Evolutionary conservation across 805 yeast genomes (phyloP).

Genomic region (Candida caryicola): DNA sequence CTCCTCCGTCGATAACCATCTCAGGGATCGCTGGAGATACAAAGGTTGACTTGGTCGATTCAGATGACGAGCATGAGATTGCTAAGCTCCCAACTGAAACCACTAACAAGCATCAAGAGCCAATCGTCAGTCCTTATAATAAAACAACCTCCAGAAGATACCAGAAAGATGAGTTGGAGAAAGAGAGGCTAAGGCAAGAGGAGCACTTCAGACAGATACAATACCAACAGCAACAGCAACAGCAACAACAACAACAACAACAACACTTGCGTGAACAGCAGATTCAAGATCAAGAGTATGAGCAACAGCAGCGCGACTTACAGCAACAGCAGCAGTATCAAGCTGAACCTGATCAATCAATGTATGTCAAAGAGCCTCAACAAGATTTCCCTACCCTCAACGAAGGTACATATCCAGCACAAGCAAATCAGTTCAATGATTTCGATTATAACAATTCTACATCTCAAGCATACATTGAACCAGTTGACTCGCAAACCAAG

Average conservation of each 20-base stretch:
- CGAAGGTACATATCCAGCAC: background rate
- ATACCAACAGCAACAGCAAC: slow-evolving; percentile 14
- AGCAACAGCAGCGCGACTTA: slow-evolving; percentile 14
- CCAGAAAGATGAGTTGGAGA: slow-evolving; percentile 13
- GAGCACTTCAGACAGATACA: slow-evolving; percentile 13
- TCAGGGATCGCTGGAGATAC: slow-evolving; percentile 9
- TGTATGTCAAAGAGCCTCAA: slow-evolving; percentile 5
- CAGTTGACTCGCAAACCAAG: slow-evolving; percentile 4
- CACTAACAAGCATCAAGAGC: slow-evolving; percentile 24
- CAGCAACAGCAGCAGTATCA: slow-evolving; percentile 8
- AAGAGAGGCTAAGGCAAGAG: slow-evolving; percentile 6
- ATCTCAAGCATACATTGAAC: slow-evolving; percentile 16
- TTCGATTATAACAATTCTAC: slow-evolving; percentile 28
- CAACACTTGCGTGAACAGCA: slow-evolving; percentile 15
- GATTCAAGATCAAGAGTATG: slow-evolving; percentile 15
- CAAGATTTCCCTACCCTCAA: slow-evolving; percentile 8
- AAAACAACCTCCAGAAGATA: slow-evolving; percentile 17
- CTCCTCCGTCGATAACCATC: slow-evolving; percentile 8
- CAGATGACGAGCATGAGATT: slow-evolving; percentile 22
- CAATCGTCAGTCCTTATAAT: slow-evolving; percentile 24
- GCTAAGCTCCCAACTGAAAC: slow-evolving; percentile 31
- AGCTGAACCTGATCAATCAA: slow-evolving; percentile 2
- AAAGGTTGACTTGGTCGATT: slow-evolving; percentile 6
- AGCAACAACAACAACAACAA: slow-evolving; percentile 17
- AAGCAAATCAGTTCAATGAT: slow-evolving; percentile 15